Evolutionary conservation across 148 eudicot species (phyloP).

Genomic region (Dysphania ambrosioides): DNA sequence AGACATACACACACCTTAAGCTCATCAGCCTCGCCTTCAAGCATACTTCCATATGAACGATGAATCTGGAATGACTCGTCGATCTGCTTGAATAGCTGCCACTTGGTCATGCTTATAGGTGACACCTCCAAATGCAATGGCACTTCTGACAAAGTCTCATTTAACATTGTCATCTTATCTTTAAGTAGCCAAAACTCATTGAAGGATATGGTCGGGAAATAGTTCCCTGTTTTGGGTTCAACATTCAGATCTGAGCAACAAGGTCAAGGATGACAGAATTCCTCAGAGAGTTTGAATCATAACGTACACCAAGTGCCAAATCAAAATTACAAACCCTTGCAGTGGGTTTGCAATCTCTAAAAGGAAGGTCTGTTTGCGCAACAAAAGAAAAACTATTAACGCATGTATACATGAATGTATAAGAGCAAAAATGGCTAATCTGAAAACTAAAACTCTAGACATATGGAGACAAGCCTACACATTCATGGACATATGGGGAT

Average conservation of each 20-base stretch:
- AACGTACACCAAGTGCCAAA: no score
- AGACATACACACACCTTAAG: slow-evolving; percentile 60
- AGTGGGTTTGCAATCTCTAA: neutral
- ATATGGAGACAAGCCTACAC: neutral
- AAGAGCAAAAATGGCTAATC: neutral
- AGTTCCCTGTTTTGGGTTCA: slow-evolving; percentile 80
- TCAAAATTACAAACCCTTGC: neutral
- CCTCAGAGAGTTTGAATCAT: no score
- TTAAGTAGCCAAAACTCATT: slow-evolving; percentile 96
- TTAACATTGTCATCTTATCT: slow-evolving; percentile 75
- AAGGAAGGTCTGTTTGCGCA: neutral
- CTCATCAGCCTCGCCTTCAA: slow-evolving; percentile 97
- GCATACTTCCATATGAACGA: slow-evolving; percentile 95
- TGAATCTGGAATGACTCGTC: slow-evolving; percentile 97
- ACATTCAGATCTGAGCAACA: slow-evolving; percentile 59
- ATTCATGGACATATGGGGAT: no score
- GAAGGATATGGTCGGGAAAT: slow-evolving; percentile 78
- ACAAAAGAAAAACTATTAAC: neutral
- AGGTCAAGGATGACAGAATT: slow-evolving; percentile 74
- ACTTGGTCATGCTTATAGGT: slow-evolving; percentile 97
- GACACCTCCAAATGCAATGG: slow-evolving; percentile 80
- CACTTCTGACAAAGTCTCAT: slow-evolving; percentile 81
- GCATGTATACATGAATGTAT: neutral
- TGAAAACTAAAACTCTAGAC: neutral
- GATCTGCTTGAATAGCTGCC: slow-evolving; percentile 94